These are phyloP conservation scores for Fusarium pininemorale DNA, from an alignment of 2,329 filamentous ascomycete species.

Conservation along the genomic window DNA sequence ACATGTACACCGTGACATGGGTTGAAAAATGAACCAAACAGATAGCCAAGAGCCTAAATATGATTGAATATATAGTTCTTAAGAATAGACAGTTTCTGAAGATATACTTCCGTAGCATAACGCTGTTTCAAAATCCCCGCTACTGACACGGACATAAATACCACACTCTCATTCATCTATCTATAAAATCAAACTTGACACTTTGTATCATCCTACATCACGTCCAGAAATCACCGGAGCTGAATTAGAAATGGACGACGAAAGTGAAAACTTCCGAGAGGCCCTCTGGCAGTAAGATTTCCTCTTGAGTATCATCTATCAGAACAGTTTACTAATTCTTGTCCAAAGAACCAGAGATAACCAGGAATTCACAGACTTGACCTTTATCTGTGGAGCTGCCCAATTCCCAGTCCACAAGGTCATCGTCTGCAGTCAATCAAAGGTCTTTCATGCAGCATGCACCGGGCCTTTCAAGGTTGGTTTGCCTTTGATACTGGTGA, in stretches of 20 bases:
- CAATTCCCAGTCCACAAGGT: background rate
- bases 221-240: background rate
- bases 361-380: background rate
- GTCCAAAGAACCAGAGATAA: background rate
- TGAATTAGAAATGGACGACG: background rate
- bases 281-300: background rate
- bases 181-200: background rate
- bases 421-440: background rate
- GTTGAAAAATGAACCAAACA: no score
- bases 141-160: background rate
- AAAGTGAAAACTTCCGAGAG: background rate
- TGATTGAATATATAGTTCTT: background rate
- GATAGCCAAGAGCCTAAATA: accelerated
- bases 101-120: background rate
- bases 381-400: background rate
- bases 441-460: background rate
- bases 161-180: background rate
- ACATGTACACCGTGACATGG: accelerated
- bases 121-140: accelerated
- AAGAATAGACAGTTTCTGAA: background rate
- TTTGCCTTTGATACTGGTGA: no score
- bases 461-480: background rate
- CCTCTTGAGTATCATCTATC: no score
- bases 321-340: background rate
- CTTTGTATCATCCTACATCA: accelerated